Percentiles rank a stretch among this genome's conserved stretches.
phyloP scores from a whole-genome alignment of 208 protist genomes.

The Acanthamoeba lenticulata region DNA sequence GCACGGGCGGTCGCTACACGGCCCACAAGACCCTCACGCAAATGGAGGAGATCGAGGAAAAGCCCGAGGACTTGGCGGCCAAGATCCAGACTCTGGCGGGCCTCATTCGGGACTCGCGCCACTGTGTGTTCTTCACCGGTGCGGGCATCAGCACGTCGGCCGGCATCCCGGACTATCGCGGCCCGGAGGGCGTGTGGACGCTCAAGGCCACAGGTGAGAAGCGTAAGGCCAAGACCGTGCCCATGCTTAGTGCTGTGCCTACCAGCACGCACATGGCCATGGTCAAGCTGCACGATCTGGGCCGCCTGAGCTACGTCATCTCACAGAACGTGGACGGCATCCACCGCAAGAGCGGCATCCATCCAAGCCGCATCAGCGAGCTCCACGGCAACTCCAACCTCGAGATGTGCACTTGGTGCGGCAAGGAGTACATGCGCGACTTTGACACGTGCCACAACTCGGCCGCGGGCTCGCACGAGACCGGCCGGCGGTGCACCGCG shows the following conservation, averaged over 20 bases:
- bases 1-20: conserved; percentile 39
- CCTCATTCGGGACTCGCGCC: conserved; percentile 60
- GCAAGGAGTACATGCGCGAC: conserved; percentile 71
- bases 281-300: conserved; percentile 66
- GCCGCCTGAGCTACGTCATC: conserved; percentile 67
- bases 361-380: conserved; percentile 31
- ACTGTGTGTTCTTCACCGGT: conserved; percentile 73
- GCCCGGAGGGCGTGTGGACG: conserved; percentile 77
- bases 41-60: conserved; percentile 52
- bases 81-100: conserved; percentile 66
- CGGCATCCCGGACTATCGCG: conserved; percentile 76
- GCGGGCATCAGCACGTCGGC: conserved; percentile 75
- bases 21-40: conserved; percentile 26
- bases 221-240: background rate
- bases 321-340: conserved; percentile 77
- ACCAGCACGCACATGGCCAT: conserved; percentile 77
- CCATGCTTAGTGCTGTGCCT: conserved; percentile 65
- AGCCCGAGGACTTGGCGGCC: background rate
- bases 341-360: conserved; percentile 71
- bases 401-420: conserved; percentile 66
- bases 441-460: conserved; percentile 11
- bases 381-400: conserved; percentile 75
- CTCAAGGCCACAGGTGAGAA: conserved; percentile 67
- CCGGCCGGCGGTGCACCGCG: conserved; percentile 54
- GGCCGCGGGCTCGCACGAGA: background rate